Evolutionary conservation across 2,329 filamentous ascomycete genomes (phyloP).

Genomic region (Calycina marina): DNA sequence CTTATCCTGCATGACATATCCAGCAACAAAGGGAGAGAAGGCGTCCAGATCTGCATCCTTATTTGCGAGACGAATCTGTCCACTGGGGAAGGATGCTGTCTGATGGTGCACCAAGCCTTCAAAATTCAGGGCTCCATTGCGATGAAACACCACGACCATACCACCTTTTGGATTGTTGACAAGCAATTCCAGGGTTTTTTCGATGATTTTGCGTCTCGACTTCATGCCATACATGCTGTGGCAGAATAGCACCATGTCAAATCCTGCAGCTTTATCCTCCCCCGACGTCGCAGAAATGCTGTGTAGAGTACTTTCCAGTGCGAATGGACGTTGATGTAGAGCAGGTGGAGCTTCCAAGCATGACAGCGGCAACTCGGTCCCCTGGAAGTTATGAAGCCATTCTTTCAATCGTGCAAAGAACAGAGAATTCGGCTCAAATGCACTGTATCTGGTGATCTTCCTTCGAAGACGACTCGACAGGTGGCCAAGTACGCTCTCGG

Average conservation of each 20-base stretch:
- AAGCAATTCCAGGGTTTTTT: conserved; percentile 35
- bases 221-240: no score
- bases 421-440: no score
- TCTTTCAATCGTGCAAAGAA: no score
- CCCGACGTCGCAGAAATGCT: no score
- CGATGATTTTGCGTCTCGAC: no score
- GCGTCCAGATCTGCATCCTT: conserved; percentile 30
- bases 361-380: no score
- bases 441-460: conserved; percentile 32
- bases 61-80: conserved; percentile 29
- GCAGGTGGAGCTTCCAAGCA: no score
- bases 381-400: no score
- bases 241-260: no score
- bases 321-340: no score
- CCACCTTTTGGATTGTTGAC: conserved; percentile 24
- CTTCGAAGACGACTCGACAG: conserved; percentile 29
- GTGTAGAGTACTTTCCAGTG: no score
- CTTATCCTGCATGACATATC: conserved; percentile 25
- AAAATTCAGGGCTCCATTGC: conserved; percentile 28
- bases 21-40: conserved; percentile 39
- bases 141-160: conserved; percentile 41
- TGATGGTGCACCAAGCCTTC: conserved; percentile 33
- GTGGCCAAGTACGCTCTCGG: conserved; percentile 35
- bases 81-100: conserved; percentile 32
- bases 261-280: no score